These are phyloP conservation scores for Leucosporidium yakuticum DNA, from an alignment of 768 basidiomycete genomes.

Conservation along the genomic window DNA sequence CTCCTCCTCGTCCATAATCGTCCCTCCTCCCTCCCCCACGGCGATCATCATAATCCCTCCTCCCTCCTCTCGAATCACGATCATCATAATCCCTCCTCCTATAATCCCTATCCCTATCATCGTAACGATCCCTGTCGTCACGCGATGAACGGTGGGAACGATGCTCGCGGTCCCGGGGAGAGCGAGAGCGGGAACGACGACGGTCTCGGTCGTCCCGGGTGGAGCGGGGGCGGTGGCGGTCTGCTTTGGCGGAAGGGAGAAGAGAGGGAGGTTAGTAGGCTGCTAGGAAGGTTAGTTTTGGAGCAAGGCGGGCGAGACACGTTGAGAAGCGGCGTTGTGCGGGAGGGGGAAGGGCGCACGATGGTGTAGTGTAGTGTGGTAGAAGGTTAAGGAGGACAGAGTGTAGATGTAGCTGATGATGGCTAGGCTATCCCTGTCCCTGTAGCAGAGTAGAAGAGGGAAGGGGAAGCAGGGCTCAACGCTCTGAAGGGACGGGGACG, in stretches of 20 bases:
- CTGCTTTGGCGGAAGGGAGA: background rate
- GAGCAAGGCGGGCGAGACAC: background rate
- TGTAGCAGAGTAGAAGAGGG: background rate
- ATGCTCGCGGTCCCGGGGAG: background rate
- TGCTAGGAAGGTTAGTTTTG: background rate
- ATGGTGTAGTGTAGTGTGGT: background rate
- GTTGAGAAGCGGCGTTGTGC: background rate
- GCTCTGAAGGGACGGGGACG: background rate
- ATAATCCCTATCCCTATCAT: constrained; percentile 22
- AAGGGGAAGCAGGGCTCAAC: background rate
- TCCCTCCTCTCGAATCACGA: background rate
- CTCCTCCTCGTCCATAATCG: constrained; percentile 19
- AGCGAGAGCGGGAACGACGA: constrained; percentile 8
- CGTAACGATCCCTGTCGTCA: constrained; percentile 11
- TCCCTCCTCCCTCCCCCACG: constrained; percentile 26
- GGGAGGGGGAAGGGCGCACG: background rate
- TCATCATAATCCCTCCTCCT: constrained; percentile 17
- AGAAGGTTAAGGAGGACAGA: background rate
- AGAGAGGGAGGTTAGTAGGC: no score
- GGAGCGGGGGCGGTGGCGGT: constrained; percentile 5
- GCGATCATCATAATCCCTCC: constrained; percentile 1
- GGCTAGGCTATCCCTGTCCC: background rate
- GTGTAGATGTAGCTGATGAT: background rate
- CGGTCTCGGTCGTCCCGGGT: background rate
- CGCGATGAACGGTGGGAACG: background rate